Evolutionary conservation across 345 rosid species (phyloP), one percentile per base, ranked within the genome.

Genomic region (Eucalyptus pauciflora): DNA sequence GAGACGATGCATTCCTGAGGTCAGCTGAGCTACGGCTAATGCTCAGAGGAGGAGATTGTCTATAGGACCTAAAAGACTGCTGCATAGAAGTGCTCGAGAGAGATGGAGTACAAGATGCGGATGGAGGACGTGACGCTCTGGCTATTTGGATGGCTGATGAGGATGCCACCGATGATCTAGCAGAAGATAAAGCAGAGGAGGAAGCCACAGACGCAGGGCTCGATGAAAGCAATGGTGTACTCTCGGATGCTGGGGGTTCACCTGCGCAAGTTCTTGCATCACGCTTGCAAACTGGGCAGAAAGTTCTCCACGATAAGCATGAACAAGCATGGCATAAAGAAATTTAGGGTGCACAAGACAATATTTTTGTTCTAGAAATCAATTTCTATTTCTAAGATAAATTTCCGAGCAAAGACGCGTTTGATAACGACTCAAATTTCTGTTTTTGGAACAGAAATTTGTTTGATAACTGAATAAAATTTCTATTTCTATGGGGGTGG

Each of bases 251-350:
- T 3, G 98, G 97, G 13, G 94, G 94, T 89, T 96, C 97, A 27
- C 97, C 96, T 0, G 92, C 93, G 93, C 92, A 93, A 3, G 96
- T 96, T 92, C 99, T 95, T 29, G 97, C 99, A 90, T 96, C 99
- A 5, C 98, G 94, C 94, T 98, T 97, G 94, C 99, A 95, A 49
- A 98, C 95, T 0, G 99, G 99, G 90, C 99, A 98, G 91, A 98
- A 98, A 11, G 99, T 96, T 92, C 99, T 95, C 99, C 99, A 98
- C 3, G 97, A 54, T 2, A 69, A 98, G 96, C 98, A 1, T 69
- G 80, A 31, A 31, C 80, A 31, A 31, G 80, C 76, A n/a, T 31
- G 76, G 15, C 76, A n/a, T n/a, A 67, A 67, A 67, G 69, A 62
- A 8, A 27, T 62, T 52, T 17, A 18, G 56, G 22, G 56, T 0